A percentile compares a stretch with the other conserved stretches of the same genome.
These are phyloP conservation scores for Neofusicoccum sp. DNA, from an alignment of 2,329 filamentous ascomycete species.

Conservation along the genomic window DNA sequence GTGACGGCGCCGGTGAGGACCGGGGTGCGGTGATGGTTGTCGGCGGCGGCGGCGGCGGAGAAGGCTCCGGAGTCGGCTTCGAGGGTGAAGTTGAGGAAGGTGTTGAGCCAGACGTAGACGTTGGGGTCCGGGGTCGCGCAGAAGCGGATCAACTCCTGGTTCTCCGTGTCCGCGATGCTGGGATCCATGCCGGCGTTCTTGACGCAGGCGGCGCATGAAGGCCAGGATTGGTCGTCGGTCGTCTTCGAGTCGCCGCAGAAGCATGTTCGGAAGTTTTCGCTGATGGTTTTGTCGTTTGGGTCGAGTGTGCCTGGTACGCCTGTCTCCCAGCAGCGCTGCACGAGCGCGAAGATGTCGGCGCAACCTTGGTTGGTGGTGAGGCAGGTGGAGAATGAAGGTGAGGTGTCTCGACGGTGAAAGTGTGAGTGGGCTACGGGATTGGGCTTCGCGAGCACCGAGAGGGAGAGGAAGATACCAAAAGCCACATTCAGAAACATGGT, in stretches of 20 bases:
- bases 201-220: background rate
- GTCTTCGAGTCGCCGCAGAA: constrained; percentile 3
- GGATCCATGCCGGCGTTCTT: background rate
- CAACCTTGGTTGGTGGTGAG: background rate
- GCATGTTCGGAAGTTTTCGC: constrained; percentile 3
- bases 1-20: constrained; percentile 12
- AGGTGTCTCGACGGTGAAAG: background rate
- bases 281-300: background rate
- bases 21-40: background rate
- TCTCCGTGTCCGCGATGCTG: background rate
- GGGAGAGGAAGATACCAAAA: background rate
- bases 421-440: background rate
- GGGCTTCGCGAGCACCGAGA: background rate
- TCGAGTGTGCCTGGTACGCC: background rate
- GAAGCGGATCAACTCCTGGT: background rate
- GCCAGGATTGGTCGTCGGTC: background rate
- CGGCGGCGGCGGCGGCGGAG: background rate
- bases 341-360: background rate
- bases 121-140: constrained; percentile 8
- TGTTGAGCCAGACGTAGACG: constrained; percentile 11
- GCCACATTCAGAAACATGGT: background rate
- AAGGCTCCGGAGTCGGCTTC: background rate
- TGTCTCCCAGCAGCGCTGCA: constrained; percentile 14
- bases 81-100: constrained; percentile 14
- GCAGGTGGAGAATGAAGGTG: background rate